Percentiles rank a stretch among this genome's conserved stretches.
phyloP scores from a whole-genome alignment of 2,329 filamentous ascomycete species.

The Ophiostoma sp. region DNA sequence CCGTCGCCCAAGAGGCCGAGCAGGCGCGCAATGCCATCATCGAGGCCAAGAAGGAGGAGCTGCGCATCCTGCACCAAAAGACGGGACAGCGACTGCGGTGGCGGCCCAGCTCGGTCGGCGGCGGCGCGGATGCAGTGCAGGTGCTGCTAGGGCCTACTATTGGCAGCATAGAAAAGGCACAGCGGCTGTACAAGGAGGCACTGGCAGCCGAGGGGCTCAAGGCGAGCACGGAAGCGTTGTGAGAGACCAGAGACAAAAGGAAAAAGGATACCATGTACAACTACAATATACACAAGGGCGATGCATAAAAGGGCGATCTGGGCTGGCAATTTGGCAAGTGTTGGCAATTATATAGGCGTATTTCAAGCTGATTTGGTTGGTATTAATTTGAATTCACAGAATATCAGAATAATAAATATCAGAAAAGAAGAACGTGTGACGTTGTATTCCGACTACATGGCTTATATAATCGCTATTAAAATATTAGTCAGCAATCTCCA shows the following conservation, averaged over 20 bases:
- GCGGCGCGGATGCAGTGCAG: slow-evolving; percentile 70
- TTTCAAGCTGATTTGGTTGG: not conserved
- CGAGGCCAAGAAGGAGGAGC: slow-evolving; percentile 61
- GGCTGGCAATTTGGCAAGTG: not conserved
- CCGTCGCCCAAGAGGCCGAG: slow-evolving; percentile 76
- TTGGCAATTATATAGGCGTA: slow-evolving; percentile 1
- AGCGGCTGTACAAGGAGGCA: slow-evolving; percentile 32
- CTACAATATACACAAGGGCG: not conserved
- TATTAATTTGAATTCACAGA: not conserved
- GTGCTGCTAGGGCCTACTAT: slow-evolving; percentile 71
- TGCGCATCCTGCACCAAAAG: slow-evolving; percentile 62
- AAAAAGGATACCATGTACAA: slow-evolving; percentile 6
- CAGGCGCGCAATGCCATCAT: slow-evolving; percentile 63
- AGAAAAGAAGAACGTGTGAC: not conserved
- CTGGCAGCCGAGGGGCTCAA: slow-evolving; percentile 28
- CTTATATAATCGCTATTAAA: not conserved
- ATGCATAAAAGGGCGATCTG: not conserved
- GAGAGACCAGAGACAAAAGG: not conserved
- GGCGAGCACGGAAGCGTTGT: slow-evolving; percentile 25
- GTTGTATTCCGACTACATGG: not conserved
- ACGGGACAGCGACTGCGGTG: slow-evolving; percentile 70
- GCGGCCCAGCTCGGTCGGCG: slow-evolving; percentile 62
- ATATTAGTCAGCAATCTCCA: not conserved
- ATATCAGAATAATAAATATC: too few species aligned
- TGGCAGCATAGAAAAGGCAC: slow-evolving; percentile 63